These are phyloP conservation scores for Ganoderma lucidum DNA, from an alignment of 1,284 basidiomycete genomes.

Conservation along the genomic window DNA sequence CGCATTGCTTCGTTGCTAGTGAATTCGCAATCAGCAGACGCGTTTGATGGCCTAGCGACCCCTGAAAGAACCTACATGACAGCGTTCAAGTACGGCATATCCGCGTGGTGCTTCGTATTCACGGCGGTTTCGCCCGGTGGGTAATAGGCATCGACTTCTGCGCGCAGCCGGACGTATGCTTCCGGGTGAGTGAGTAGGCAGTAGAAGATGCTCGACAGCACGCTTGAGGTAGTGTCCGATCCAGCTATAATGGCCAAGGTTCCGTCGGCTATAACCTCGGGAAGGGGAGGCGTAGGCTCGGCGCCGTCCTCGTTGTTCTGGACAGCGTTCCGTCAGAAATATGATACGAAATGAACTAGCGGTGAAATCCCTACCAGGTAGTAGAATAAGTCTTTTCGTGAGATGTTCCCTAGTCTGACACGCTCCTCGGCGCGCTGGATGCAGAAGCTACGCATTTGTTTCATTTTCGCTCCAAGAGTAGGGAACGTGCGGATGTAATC, in stretches of 20 bases:
- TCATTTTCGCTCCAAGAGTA: constrained; percentile 30
- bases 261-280: constrained; percentile 33
- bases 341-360: constrained; percentile 10
- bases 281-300: constrained; percentile 29
- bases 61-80: constrained; percentile 38
- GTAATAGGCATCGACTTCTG: constrained; percentile 42
- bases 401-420: constrained; percentile 24
- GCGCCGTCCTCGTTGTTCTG: constrained; percentile 39
- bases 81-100: constrained; percentile 45
- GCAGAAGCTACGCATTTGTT: constrained; percentile 31
- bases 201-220: constrained; percentile 36
- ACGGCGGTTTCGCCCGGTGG: constrained; percentile 39
- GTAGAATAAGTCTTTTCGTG: constrained; percentile 37
- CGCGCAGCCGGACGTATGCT: constrained; percentile 35
- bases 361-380: constrained; percentile 24
- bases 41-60: not conserved
- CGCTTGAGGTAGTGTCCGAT: constrained; percentile 44
- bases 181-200: constrained; percentile 36
- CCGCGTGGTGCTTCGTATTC: constrained; percentile 35
- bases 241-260: constrained; percentile 39
- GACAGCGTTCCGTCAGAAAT: constrained; percentile 12
- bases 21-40: constrained; percentile 15
- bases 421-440: constrained; percentile 29
- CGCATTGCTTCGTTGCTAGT: constrained; percentile 66
- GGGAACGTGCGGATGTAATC: constrained; percentile 32